phyloP scores from a whole-genome alignment of 371 early-diverging fungal genomes.

The Haplosporangium sp. region DNA sequence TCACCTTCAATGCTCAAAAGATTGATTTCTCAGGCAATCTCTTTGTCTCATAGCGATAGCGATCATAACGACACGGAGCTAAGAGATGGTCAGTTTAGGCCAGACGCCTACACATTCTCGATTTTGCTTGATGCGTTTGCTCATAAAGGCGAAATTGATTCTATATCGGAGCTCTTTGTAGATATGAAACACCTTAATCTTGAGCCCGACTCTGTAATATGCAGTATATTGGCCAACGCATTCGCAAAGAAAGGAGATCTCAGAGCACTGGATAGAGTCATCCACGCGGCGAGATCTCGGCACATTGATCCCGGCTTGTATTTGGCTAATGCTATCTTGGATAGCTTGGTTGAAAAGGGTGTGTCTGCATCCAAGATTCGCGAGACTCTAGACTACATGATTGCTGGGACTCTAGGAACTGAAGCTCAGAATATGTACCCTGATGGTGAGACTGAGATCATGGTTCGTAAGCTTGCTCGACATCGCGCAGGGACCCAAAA shows the following conservation, averaged over 20 bases:
- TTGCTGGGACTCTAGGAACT: background rate
- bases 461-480: conserved; percentile 11
- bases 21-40: conserved; percentile 14
- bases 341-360: conserved; percentile 38
- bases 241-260: conserved; percentile 44
- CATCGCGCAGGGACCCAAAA: background rate
- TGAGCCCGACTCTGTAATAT: conserved; percentile 39
- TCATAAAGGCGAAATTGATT: conserved; percentile 37
- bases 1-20: conserved; percentile 19
- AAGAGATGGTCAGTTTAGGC: conserved; percentile 18
- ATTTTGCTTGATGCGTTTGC: conserved; percentile 44
- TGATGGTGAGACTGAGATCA: conserved; percentile 21
- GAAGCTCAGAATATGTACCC: background rate
- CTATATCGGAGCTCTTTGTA: conserved; percentile 48
- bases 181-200: conserved; percentile 34
- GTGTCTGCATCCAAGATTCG: conserved; percentile 32
- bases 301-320: conserved; percentile 78
- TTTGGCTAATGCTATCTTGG: conserved; percentile 73
- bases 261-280: conserved; percentile 31
- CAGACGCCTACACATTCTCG: conserved; percentile 41
- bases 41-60: background rate
- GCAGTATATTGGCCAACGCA: conserved; percentile 43
- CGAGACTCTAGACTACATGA: conserved; percentile 28
- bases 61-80: background rate
- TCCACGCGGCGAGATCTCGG: conserved; percentile 28